Conservation (phyloP, 306 rosid species). For the Quercus engelmannii region DNA sequence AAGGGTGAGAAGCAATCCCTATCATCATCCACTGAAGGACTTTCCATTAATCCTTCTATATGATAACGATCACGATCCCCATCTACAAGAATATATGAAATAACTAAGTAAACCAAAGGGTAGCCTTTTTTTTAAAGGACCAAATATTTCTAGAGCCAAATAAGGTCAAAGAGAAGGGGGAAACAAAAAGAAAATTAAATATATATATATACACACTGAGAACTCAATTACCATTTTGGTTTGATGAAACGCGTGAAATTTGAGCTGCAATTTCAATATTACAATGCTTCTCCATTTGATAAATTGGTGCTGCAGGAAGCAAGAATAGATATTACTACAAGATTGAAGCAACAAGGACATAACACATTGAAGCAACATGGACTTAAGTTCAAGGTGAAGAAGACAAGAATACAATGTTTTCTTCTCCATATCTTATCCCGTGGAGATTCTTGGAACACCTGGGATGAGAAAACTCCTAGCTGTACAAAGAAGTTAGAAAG, state of each 20-base stretch:
- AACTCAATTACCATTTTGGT: slow-evolving; percentile 81
- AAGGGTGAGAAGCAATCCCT: slow-evolving; percentile 92
- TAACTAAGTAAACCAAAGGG: slow-evolving; percentile 15
- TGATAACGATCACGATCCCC: slow-evolving; percentile 77
- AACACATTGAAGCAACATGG: background rate
- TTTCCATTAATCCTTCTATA: slow-evolving; percentile 90
- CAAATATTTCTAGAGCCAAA: background rate
- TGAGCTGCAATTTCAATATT: slow-evolving; percentile 93
- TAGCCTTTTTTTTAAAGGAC: background rate
- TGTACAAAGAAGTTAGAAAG: slow-evolving; percentile 44
- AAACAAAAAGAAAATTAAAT: slow-evolving; percentile 23
- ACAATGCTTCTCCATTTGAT: slow-evolving; percentile 94
- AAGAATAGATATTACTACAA: slow-evolving; percentile 18
- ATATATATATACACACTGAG: background rate
- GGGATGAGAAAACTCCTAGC: slow-evolving; percentile 99
- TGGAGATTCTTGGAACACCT: slow-evolving; percentile 93
- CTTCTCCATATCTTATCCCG: slow-evolving; percentile 81
- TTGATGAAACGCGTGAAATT: slow-evolving; percentile 61
- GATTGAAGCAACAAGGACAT: background rate
- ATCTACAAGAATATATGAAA: slow-evolving; percentile 38
- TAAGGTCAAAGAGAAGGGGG: background rate
- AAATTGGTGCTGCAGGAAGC: slow-evolving; percentile 62
- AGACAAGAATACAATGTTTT: slow-evolving; percentile 64
- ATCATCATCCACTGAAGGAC: slow-evolving; percentile 83
- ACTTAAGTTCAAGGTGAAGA: slow-evolving; percentile 22